These are phyloP conservation scores for Yarrowia yakushimensis DNA, from an alignment of 805 yeast genomes.

Conservation along the genomic window DNA sequence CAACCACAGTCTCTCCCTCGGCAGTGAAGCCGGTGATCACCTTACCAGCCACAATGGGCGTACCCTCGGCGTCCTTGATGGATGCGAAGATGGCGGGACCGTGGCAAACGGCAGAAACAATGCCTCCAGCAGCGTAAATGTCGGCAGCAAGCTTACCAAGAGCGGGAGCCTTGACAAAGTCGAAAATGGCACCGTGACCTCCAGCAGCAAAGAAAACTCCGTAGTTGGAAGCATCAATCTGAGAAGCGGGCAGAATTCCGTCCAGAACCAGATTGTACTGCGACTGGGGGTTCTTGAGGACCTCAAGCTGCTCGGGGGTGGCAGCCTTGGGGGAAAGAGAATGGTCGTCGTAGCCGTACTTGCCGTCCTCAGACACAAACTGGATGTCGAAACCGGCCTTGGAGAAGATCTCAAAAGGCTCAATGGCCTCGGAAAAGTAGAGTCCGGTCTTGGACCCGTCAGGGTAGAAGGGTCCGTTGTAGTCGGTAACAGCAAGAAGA, in stretches of 20 bases:
- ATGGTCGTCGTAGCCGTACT: constrained; percentile 55
- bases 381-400: constrained; percentile 52
- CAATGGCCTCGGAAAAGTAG: constrained; percentile 55
- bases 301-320: constrained; percentile 45
- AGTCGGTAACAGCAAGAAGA: constrained; percentile 30
- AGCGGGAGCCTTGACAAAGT: constrained; percentile 51
- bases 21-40: constrained; percentile 60
- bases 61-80: constrained; percentile 44
- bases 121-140: constrained; percentile 51
- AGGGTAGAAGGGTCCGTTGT: constrained; percentile 44
- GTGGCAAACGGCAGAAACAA: constrained; percentile 64
- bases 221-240: constrained; percentile 45
- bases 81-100: constrained; percentile 60
- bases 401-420: constrained; percentile 51
- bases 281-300: constrained; percentile 42
- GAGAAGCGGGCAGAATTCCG: constrained; percentile 31
- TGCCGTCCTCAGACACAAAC: constrained; percentile 58
- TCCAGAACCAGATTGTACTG: constrained; percentile 43
- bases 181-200: constrained; percentile 62
- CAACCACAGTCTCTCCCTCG: constrained; percentile 46
- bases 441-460: constrained; percentile 63
- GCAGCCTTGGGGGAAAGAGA: constrained; percentile 46
- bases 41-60: constrained; percentile 49
- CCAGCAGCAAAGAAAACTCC: constrained; percentile 59
- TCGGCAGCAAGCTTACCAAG: constrained; percentile 47